Evolutionary conservation across 441 rosid genomes (phyloP), one percentile per base, ranked within the genome.

Genomic region (Viola pubescens): DNA sequence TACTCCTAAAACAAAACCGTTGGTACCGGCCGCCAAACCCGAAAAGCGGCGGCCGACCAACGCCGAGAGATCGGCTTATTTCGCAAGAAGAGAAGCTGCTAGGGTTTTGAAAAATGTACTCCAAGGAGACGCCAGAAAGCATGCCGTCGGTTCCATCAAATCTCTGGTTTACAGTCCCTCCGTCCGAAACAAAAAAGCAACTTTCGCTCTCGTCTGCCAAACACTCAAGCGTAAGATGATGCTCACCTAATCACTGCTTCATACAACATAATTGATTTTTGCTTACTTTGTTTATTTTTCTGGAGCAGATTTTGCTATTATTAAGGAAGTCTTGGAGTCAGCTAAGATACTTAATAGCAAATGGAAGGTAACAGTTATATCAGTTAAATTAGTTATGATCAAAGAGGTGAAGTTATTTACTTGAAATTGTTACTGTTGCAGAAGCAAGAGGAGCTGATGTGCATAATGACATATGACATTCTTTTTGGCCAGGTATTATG

Each of bases 151-250:
- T 45, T 82, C 95, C 62, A 84, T 92, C 52, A 89, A 92, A 65
- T 76, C 98, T 9, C 90, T 89, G 56, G 87, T 91, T 62, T 87
- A 87, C 34, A 73, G 82, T 66, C 95, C 91, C 56, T 73, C 91
- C 14, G 78, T 87, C 44, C 78, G 71, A 54, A 92, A 92, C 81
- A 92, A 92, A 71, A 82, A 72, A 59, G 97, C 84, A 51, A 92
- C 95, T 58, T 82, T 77, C 64, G 95, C 98, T 75, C 81, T 92
- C 49, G 98, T 91, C 58, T 91, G 95, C 74, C 83, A 91, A 65
- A 91, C 98, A 10, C 87, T 91, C 45, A 89, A 89, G 70, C 73
- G 97, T 91, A 75, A 67, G 68, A 43, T 40, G 2, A 5, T 47
- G 14, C 47, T 10, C 8, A 0, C 13, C 49, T 11, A 49, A 26